Conservation (phyloP, 1,284 basidiomycete genomes). For the Trametes pubescens region DNA sequence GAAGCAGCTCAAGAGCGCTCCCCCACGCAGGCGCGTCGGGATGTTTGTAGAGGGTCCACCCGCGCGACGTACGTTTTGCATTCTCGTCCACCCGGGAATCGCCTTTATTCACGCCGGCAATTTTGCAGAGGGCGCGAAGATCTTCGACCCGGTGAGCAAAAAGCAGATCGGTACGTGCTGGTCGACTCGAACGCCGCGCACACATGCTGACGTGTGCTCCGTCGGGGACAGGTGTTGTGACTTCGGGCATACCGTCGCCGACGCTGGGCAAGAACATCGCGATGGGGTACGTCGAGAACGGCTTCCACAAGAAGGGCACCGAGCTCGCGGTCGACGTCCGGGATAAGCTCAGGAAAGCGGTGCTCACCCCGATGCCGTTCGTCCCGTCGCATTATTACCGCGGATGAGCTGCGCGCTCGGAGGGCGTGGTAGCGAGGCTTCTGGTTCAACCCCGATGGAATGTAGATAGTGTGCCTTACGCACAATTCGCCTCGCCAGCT, state of each 20-base stretch:
- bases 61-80: conserved; percentile 69
- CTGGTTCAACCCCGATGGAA: not conserved
- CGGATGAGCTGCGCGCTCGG: conserved; percentile 45
- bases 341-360: conserved; percentile 73
- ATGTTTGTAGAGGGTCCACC: conserved; percentile 86
- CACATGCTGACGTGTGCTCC: not conserved
- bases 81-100: not conserved
- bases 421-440: not conserved
- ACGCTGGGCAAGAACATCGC: conserved; percentile 92
- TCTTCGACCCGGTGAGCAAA: conserved; percentile 64
- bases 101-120: conserved; percentile 9
- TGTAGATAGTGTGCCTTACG: too few species aligned
- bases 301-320: conserved; percentile 92
- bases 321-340: conserved; percentile 83
- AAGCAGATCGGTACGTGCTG: conserved; percentile 64
- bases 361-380: conserved; percentile 85
- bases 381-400: conserved; percentile 76
- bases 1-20: conserved; percentile 84
- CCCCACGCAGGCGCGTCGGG: conserved; percentile 84
- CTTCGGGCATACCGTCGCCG: conserved; percentile 96
- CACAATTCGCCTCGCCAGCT: too few species aligned
- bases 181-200: not conserved
- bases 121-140: conserved; percentile 78
- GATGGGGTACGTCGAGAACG: conserved; percentile 89
- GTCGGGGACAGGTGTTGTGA: conserved; percentile 67